Evolutionary conservation across 768 basidiomycete genomes (phyloP), one percentile per base, ranked within the genome.

Genomic region (Phaeotremella fagi): DNA sequence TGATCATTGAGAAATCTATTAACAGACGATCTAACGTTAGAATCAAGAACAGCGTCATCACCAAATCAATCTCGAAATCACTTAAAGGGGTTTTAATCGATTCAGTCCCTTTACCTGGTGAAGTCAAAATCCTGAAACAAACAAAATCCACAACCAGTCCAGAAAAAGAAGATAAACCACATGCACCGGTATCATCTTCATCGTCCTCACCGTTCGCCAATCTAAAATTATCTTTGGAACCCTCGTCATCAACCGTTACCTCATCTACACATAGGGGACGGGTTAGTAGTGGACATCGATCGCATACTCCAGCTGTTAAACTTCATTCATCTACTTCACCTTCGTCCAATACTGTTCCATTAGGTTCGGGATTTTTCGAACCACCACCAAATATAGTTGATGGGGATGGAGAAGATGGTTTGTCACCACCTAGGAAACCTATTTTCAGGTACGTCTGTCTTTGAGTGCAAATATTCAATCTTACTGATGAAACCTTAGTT

Each of bases 151-250:
- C 9, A 31, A 24, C 43, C 28, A 25, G 33, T n/a, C 14, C 3
- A 44, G 9, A 38, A 20, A 11, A 20, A 45, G 38, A 41, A 20
- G 26, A 48, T 15, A 23, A 45, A 22, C 27, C 37, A 3, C 24
- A 33, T 12, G 18, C 24, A 11, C 16, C 7, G 20, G 27, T 24
- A 33, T 45, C 27, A 14, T 7, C 7, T 23, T 20, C 52, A 35
- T 23, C 38, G 29, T 9, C 37, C 15, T 24, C 50, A 3, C 33
- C 46, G 0, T 59, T 59, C 35, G 57, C 52, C 2, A 43, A 43
- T 14, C 49, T 59, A 20, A 59, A 54, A 31, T 44, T 59, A 26
- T 54, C 52, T 11, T 37, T 59, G 5, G 52, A 59, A 35, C 52
- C 57, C n/a, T n/a, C n/a, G n/a, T n/a, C n/a, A 15, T 52, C 52